phyloP scores from a whole-genome alignment of 2,329 filamentous ascomycete genomes.

The Cladosporium sp. region DNA sequence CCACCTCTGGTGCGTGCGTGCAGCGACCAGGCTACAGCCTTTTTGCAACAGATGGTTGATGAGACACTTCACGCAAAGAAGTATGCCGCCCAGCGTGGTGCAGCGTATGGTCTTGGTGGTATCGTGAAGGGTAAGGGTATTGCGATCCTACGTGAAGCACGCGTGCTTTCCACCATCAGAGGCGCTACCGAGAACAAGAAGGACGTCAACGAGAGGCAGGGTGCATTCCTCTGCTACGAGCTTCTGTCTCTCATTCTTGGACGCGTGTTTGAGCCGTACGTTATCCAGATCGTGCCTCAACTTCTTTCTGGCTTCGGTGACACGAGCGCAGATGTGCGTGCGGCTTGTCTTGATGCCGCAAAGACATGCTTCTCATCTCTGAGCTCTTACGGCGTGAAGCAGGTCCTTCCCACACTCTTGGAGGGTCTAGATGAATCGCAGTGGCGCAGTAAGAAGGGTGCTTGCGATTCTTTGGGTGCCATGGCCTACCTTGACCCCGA shows the following conservation, averaged over 20 bases:
- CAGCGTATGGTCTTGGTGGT: conserved; percentile 91
- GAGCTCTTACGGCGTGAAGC: conserved; percentile 93
- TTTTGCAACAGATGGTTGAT: conserved; percentile 78
- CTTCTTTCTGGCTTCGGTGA: conserved; percentile 89
- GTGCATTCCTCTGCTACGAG: conserved; percentile 86
- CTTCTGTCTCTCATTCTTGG: conserved; percentile 84
- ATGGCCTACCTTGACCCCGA: conserved; percentile 99
- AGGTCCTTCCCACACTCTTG: conserved; percentile 87
- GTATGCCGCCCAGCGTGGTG: conserved; percentile 89
- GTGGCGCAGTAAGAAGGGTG: conserved; percentile 98
- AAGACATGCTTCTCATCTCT: conserved; percentile 92
- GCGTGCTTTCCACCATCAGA: conserved; percentile 79
- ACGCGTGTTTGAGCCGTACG: conserved; percentile 90
- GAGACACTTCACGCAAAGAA: conserved; percentile 84
- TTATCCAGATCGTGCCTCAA: conserved; percentile 92
- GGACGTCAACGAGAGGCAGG: conserved; percentile 83
- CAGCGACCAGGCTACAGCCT: conserved; percentile 73
- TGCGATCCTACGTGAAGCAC: conserved; percentile 76
- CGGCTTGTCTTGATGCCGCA: conserved; percentile 87
- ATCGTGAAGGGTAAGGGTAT: conserved; percentile 88
- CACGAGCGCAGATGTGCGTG: conserved; percentile 81
- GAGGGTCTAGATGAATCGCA: conserved; percentile 92
- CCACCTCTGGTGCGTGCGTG: conserved; percentile 86
- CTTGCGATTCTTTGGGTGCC: conserved; percentile 91
- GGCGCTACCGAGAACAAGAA: conserved; percentile 94